Percentiles rank a stretch among this genome's conserved stretches.
phyloP scores from a whole-genome alignment of 2,329 filamentous ascomycete genomes.

The Alternaria sp. region DNA sequence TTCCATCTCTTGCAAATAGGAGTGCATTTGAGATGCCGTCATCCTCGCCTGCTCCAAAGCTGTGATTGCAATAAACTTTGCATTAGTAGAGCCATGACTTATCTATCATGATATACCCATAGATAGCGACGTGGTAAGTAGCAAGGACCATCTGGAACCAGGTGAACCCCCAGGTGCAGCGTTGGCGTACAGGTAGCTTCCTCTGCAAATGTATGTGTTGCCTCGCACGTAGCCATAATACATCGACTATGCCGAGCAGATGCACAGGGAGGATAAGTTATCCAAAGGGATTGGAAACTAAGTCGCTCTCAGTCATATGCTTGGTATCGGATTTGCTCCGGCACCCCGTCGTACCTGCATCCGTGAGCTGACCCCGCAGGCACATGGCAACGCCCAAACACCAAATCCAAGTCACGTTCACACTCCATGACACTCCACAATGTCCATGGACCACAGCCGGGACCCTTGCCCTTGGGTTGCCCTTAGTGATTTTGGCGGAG shows the following conservation, averaged over 20 bases:
- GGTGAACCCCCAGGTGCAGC: not conserved
- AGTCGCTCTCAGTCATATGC: not conserved
- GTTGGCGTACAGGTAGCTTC: not conserved
- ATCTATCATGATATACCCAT: not conserved
- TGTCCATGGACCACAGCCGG: not conserved
- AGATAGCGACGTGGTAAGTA: not conserved
- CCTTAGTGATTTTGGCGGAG: conserved; percentile 95
- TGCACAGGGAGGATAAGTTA: not conserved
- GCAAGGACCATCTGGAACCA: not conserved
- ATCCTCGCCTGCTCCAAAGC: not conserved
- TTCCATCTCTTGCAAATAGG: not conserved
- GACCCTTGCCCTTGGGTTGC: conserved; percentile 76
- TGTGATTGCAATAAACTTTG: not conserved
- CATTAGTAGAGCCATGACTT: not conserved
- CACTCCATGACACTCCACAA: conserved; percentile 4
- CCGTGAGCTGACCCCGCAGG: conserved; percentile 13
- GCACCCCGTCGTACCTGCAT: conserved; percentile 21
- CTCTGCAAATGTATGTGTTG: too few relatives aligned
- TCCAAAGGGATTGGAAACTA: not conserved
- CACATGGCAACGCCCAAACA: conserved; percentile 3
- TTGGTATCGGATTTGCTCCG: conserved; percentile 9
- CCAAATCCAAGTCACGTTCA: not conserved
- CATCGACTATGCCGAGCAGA: not conserved
- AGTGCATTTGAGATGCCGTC: not conserved
- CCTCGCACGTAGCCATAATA: not conserved